A percentile compares a stretch with the other conserved stretches of the same genome.
phyloP scores from a whole-genome alignment of 208 protist species.

The Trypanosoma rangeli region DNA sequence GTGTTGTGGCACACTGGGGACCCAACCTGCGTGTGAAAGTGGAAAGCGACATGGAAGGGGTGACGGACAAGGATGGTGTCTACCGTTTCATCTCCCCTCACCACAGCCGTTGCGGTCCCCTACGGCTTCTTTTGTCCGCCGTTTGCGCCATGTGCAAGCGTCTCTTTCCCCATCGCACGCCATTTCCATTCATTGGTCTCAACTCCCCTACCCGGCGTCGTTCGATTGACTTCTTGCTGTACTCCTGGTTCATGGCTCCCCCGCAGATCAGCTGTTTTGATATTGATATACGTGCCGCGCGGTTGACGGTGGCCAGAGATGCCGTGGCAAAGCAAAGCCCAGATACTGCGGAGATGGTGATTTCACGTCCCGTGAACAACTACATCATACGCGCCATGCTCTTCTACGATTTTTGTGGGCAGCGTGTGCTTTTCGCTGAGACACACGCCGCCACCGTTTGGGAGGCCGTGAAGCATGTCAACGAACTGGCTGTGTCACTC shows the following conservation, averaged over 20 bases:
- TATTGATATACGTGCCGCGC: slow-evolving; percentile 35
- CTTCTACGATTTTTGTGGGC: slow-evolving; percentile 70
- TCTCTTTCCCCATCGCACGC: slow-evolving; percentile 23
- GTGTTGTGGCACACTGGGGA: slow-evolving; percentile 43
- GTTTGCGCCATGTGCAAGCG: slow-evolving; percentile 34
- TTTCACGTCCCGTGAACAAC: slow-evolving; percentile 15
- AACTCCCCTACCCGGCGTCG: slow-evolving; percentile 19
- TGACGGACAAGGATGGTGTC: background rate
- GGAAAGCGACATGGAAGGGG: slow-evolving; percentile 30
- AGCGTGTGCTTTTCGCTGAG: slow-evolving; percentile 76
- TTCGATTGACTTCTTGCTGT: slow-evolving; percentile 61
- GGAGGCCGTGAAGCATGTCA: slow-evolving; percentile 40
- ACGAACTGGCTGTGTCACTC: slow-evolving; percentile 35
- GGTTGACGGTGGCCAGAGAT: background rate
- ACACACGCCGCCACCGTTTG: slow-evolving; percentile 40
- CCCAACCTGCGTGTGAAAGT: slow-evolving; percentile 31
- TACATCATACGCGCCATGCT: slow-evolving; percentile 70
- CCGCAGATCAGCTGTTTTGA: slow-evolving; percentile 61
- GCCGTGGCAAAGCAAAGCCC: background rate
- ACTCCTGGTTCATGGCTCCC: slow-evolving; percentile 59
- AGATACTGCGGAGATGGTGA: slow-evolving; percentile 3
- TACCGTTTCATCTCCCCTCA: background rate
- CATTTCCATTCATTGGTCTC: slow-evolving; percentile 32
- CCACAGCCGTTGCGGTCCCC: slow-evolving; percentile 20
- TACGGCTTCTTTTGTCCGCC: slow-evolving; percentile 31